Percentiles rank a stretch among this genome's conserved stretches.
Conservation (phyloP, 1,284 basidiomycete species). For the Malassezia japonica region DNA sequence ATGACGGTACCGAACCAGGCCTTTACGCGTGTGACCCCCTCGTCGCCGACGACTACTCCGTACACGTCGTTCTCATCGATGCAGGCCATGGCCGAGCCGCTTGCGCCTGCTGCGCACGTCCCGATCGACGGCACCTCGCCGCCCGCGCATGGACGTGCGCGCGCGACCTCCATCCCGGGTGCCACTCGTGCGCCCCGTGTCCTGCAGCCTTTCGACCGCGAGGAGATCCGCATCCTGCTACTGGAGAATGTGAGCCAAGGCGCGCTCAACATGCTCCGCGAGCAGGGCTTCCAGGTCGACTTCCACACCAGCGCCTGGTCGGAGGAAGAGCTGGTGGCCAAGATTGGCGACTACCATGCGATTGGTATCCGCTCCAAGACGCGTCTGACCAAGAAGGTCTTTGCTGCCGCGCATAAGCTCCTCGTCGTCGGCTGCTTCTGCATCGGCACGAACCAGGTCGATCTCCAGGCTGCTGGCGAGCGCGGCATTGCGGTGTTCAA, state of each 20-base stretch:
- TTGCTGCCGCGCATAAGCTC: slow-evolving; percentile 60
- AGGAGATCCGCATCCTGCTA: slow-evolving; percentile 58
- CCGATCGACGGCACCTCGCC: not conserved
- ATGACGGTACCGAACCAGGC: slow-evolving; percentile 9
- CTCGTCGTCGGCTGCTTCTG: slow-evolving; percentile 98
- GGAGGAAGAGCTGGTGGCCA: slow-evolving; percentile 82
- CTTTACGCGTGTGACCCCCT: slow-evolving; percentile 7
- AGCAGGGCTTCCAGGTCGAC: slow-evolving; percentile 86
- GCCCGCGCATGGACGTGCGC: not conserved
- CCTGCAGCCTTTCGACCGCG: slow-evolving; percentile 41
- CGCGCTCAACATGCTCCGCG: slow-evolving; percentile 70
- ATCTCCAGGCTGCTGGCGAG: slow-evolving; percentile 70
- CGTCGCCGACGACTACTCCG: not conserved
- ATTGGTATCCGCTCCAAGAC: slow-evolving; percentile 97
- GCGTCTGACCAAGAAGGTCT: slow-evolving; percentile 79
- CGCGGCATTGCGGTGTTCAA: slow-evolving; percentile 98
- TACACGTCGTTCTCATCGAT: slow-evolving; percentile 1
- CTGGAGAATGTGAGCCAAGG: slow-evolving; percentile 92
- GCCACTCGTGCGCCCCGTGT: slow-evolving; percentile 20
- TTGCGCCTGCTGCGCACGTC: not conserved
- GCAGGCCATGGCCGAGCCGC: slow-evolving; percentile 4
- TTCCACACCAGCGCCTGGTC: slow-evolving; percentile 75
- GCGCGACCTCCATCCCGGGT: slow-evolving; percentile 5
- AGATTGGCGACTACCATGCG: slow-evolving; percentile 79
- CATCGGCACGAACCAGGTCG: slow-evolving; percentile 98